Percentiles rank a stretch among this genome's conserved stretches.
phyloP scores from a whole-genome alignment of 305 asterid genomes.

The Solanum hybrid region DNA sequence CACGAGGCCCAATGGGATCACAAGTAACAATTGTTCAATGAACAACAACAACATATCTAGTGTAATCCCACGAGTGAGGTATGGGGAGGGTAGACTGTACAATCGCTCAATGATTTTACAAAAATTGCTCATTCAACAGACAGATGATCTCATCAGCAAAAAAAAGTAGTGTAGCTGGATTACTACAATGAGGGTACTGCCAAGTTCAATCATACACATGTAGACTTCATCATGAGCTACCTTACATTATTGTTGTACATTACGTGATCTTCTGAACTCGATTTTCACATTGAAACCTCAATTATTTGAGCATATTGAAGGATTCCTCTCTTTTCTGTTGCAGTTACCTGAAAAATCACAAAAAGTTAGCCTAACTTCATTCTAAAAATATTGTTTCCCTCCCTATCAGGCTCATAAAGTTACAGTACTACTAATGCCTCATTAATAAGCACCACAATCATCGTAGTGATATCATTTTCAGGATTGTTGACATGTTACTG shows the following conservation, averaged over 20 bases:
- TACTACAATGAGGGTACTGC: not conserved
- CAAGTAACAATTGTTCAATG: not conserved
- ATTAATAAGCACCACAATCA: not conserved
- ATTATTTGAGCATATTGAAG: not conserved
- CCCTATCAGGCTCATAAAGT: not conserved
- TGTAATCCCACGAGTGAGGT: not conserved
- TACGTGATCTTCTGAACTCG: not conserved
- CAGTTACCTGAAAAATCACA: not conserved
- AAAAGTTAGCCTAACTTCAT: not conserved
- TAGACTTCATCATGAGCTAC: not conserved
- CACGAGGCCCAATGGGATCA: not conserved
- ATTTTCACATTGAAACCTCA: not conserved
- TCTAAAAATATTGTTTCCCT: not conserved
- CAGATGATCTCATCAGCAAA: not conserved
- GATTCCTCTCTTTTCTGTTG: not conserved
- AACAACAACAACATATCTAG: not conserved
- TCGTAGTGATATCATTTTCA: not conserved
- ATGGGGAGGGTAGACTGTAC: not conserved
- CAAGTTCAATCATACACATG: not conserved
- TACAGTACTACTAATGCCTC: not conserved
- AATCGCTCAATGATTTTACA: not conserved
- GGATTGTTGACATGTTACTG: not conserved
- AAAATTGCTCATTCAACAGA: not conserved
- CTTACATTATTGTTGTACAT: not conserved
- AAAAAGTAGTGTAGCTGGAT: not conserved